These are phyloP conservation scores for Porodaedalea pini DNA, from an alignment of 1,284 basidiomycete species.

Conservation along the genomic window DNA sequence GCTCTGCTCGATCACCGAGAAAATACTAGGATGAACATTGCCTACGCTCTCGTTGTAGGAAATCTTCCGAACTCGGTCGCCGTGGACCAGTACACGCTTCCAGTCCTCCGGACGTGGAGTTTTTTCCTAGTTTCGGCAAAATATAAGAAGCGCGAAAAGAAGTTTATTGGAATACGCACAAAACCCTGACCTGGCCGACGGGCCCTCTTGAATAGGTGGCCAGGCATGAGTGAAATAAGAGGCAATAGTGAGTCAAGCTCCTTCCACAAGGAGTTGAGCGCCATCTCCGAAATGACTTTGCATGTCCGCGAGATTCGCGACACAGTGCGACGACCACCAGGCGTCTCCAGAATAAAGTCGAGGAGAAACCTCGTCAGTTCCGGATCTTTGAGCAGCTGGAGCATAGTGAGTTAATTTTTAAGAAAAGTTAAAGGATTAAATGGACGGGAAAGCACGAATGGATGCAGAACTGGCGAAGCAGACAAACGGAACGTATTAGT, in stretches of 20 bases:
- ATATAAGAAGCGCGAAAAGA: neutral
- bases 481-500: neutral
- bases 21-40: constrained; percentile 58
- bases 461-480: neutral
- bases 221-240: constrained; percentile 65
- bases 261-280: constrained; percentile 67
- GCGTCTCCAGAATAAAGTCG: constrained; percentile 63
- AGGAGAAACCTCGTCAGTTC: constrained; percentile 60
- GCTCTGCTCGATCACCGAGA: constrained; percentile 59
- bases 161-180: constrained; percentile 45
- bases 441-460: neutral
- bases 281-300: constrained; percentile 65
- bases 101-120: constrained; percentile 63
- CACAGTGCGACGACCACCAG: constrained; percentile 58
- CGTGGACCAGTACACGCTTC: constrained; percentile 59
- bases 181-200: constrained; percentile 69
- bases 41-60: constrained; percentile 65
- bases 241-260: constrained; percentile 73
- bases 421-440: constrained; percentile 31
- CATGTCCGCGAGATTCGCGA: constrained; percentile 71
- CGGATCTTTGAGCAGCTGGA: constrained; percentile 58
- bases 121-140: constrained; percentile 42
- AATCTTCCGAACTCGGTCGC: constrained; percentile 59
- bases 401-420: constrained; percentile 41
- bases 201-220: constrained; percentile 58